phyloP scores from a whole-genome alignment of 208 protist species.

The Vickermania spadyakhi region DNA sequence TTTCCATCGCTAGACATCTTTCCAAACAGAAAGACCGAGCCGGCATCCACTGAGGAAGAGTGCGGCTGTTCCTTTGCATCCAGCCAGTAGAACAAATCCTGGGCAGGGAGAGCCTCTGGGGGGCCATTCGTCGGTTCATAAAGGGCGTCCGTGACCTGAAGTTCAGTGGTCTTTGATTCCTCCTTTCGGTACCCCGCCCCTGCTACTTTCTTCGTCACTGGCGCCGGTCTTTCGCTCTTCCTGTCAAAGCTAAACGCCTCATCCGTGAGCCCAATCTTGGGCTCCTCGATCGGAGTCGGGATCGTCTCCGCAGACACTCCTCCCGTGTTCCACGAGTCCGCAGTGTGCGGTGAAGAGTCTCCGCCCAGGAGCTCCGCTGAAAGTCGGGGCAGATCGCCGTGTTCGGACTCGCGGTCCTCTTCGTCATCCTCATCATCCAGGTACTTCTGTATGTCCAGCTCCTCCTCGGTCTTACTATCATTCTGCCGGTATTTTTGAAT shows the following conservation, averaged over 20 bases:
- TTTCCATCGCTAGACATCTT: constrained; percentile 39
- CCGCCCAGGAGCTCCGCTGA: no score
- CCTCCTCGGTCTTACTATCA: constrained; percentile 27
- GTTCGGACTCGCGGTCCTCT: constrained; percentile 7
- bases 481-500: constrained; percentile 12
- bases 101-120: no score
- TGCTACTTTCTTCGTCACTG: not conserved
- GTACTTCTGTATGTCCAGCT: constrained; percentile 18
- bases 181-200: not conserved
- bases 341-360: no score
- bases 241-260: constrained; percentile 17
- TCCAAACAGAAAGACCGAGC: constrained; percentile 88
- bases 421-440: constrained; percentile 27
- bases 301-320: no score
- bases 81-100: constrained; percentile 75
- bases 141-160: not conserved
- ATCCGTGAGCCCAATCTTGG: constrained; percentile 8
- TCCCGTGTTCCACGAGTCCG: no score
- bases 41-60: constrained; percentile 49
- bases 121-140: no score
- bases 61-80: constrained; percentile 82
- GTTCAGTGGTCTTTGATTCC: not conserved
- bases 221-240: not conserved
- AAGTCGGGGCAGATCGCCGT: no score
- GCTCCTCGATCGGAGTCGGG: no score